phyloP scores from a whole-genome alignment of 805 yeast genomes.

The Starmerella bombi region DNA sequence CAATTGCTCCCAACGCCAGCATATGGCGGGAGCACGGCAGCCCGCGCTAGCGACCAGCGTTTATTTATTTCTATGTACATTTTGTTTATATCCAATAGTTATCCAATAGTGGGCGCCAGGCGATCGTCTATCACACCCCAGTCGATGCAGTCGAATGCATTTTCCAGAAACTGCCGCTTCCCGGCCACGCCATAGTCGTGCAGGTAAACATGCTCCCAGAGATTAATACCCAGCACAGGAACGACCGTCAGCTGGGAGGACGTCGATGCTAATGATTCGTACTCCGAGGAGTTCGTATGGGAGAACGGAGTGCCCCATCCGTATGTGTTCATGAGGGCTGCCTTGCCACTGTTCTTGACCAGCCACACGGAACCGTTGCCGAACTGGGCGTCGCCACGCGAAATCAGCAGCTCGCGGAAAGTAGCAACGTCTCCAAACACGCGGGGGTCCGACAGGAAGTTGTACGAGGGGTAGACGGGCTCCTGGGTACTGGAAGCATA shows the following conservation, averaged over 20 bases:
- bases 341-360: constrained; percentile 37
- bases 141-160: constrained; percentile 64
- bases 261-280: constrained; percentile 8
- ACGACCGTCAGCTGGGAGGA: constrained; percentile 5
- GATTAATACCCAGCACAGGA: constrained; percentile 62
- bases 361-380: constrained; percentile 96
- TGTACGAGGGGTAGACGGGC: constrained; percentile 9
- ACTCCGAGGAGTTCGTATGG: constrained; percentile 4
- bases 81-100: neutral
- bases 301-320: constrained; percentile 76
- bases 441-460: constrained; percentile 13
- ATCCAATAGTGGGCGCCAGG: constrained; percentile 1
- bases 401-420: constrained; percentile 59
- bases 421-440: constrained; percentile 71
- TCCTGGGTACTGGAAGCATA: constrained; percentile 6
- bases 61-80: neutral
- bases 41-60: too few relatives aligned
- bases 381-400: constrained; percentile 59
- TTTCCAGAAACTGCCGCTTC: constrained; percentile 55
- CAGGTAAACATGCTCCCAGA: constrained; percentile 79
- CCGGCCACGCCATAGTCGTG: constrained; percentile 75
- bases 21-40: too few relatives aligned
- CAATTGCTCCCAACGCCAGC: neutral
- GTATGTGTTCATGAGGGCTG: constrained; percentile 74
- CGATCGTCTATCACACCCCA: constrained; percentile 42